These are phyloP conservation scores for Mucor indicus DNA, from an alignment of 371 early-diverging fungal genomes.

Conservation along the genomic window DNA sequence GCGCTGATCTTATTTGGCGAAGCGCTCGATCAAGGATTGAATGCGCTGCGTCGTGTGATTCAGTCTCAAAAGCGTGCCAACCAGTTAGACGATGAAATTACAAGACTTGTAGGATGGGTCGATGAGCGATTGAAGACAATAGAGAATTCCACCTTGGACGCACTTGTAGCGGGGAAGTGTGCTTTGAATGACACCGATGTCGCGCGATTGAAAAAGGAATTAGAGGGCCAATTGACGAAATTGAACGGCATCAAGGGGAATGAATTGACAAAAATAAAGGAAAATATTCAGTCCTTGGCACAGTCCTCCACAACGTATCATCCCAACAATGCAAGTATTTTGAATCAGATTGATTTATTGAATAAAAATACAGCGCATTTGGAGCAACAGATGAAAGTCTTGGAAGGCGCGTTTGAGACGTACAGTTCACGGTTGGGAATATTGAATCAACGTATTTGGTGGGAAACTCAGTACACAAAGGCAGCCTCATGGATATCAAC, in stretches of 20 bases:
- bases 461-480: conserved; percentile 28
- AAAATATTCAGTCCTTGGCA: conserved; percentile 9
- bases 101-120: conserved; percentile 25
- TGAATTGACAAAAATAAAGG: conserved; percentile 22
- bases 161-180: conserved; percentile 17
- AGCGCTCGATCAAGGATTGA: conserved; percentile 36
- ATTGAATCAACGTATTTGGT: conserved; percentile 22
- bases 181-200: conserved; percentile 29
- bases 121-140: conserved; percentile 26
- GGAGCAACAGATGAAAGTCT: conserved; percentile 7
- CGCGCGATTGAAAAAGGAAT: conserved; percentile 24
- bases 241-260: conserved; percentile 24
- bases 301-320: conserved; percentile 1
- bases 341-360: neutral
- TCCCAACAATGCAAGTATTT: neutral
- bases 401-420: conserved; percentile 16
- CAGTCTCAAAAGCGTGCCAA: conserved; percentile 26
- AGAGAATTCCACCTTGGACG: conserved; percentile 12
- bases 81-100: conserved; percentile 35
- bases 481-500: conserved; percentile 19
- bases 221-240: conserved; percentile 27
- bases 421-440: conserved; percentile 24
- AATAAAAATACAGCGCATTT: conserved; percentile 11
- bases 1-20: conserved; percentile 33
- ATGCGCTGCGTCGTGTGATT: conserved; percentile 32